Conservation (phyloP, 495 filamentous ascomycete species). For the Arthonia radiata region DNA sequence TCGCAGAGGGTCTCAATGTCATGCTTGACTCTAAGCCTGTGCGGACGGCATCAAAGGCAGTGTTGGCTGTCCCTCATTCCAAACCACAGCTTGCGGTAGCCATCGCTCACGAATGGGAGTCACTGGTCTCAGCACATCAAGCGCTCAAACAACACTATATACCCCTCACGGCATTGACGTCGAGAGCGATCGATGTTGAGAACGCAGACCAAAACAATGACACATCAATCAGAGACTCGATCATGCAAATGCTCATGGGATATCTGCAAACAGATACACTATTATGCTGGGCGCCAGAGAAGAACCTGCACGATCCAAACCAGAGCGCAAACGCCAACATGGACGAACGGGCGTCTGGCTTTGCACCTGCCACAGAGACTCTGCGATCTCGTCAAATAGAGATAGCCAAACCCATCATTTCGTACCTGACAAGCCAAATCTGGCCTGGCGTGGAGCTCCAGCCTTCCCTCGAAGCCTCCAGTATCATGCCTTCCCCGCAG, state of each 20-base stretch:
- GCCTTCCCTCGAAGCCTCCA: slow-evolving; percentile 46
- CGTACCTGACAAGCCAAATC: slow-evolving; percentile 41
- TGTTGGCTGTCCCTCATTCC: slow-evolving; percentile 41
- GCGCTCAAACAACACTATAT: slow-evolving; percentile 57
- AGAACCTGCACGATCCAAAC: slow-evolving; percentile 7
- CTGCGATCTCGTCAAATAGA: slow-evolving; percentile 50
- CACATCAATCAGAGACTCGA: slow-evolving; percentile 23
- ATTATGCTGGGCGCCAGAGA: slow-evolving; percentile 72
- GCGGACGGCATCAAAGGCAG: slow-evolving; percentile 42
- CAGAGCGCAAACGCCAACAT: slow-evolving; percentile 11
- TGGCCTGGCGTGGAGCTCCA: slow-evolving; percentile 66
- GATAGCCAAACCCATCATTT: slow-evolving; percentile 38
- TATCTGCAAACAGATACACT: slow-evolving; percentile 84
- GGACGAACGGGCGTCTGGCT: too few species aligned
- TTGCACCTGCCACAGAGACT: slow-evolving; percentile 19
- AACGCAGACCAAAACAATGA: slow-evolving; percentile 31
- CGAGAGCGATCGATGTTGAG: slow-evolving; percentile 56
- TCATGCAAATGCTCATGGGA: slow-evolving; percentile 43
- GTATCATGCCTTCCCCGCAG: slow-evolving; percentile 48
- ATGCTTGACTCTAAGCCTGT: slow-evolving; percentile 62
- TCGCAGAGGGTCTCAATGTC: slow-evolving; percentile 38
- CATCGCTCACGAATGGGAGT: slow-evolving; percentile 82
- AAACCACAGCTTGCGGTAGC: slow-evolving; percentile 70
- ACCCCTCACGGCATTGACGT: slow-evolving; percentile 64
- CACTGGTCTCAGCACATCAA: slow-evolving; percentile 51